Conservation (phyloP, 495 filamentous ascomycete genomes). For the Friedmanniomyces endolithicus region DNA sequence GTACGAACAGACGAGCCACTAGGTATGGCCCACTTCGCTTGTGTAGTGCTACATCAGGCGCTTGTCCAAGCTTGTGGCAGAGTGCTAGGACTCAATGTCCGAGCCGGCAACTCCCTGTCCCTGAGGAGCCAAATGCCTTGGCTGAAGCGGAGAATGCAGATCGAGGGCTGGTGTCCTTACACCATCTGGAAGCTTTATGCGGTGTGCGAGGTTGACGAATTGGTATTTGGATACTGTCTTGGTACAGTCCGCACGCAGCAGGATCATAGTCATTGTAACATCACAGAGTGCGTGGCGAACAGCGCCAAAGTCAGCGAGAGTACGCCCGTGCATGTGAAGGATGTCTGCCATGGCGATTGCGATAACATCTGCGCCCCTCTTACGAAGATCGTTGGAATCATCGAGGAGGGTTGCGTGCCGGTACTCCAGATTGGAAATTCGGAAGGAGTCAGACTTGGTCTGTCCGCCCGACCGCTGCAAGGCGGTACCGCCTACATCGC, state of each 20-base stretch:
- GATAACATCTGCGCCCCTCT: background rate
- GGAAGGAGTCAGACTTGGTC: background rate
- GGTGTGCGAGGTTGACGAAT: background rate
- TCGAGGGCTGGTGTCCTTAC: background rate
- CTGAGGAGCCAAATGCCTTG: background rate
- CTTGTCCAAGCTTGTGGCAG: background rate
- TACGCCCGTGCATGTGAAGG: background rate
- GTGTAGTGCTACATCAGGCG: background rate
- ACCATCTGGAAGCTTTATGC: background rate
- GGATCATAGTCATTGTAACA: background rate
- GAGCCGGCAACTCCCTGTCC: background rate
- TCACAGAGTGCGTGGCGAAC: background rate
- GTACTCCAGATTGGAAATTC: background rate
- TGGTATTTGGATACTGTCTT: background rate
- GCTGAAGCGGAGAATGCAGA: background rate
- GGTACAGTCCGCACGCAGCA: background rate
- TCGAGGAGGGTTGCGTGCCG: background rate
- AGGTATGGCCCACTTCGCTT: background rate
- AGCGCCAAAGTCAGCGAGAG: background rate
- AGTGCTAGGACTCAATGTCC: background rate
- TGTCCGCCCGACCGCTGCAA: background rate
- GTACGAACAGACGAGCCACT: background rate
- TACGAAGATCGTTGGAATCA: background rate
- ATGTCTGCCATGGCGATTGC: background rate
- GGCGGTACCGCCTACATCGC: background rate